Base-by-base conservation (phyloP, 768 basidiomycete species). In the Lactifluus subvellereus region DNA sequence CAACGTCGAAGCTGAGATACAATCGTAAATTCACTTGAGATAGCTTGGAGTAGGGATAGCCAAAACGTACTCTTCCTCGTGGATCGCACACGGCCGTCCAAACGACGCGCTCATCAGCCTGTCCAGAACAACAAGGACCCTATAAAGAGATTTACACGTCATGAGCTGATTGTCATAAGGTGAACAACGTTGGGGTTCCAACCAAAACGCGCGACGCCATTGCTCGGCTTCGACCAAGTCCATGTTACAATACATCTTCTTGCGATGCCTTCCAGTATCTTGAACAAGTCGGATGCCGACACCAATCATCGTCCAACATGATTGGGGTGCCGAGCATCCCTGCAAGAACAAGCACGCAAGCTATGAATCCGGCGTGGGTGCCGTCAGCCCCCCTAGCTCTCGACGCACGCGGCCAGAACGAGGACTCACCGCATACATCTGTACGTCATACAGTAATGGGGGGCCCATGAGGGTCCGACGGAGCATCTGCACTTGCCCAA, bases 131-230 rank as follows among this genome's bases (percentile, higher is more conserved):
- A 83, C 71, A 9, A 84, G 74, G 0, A 80, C 77, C 83, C 84
- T 84, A 9, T 42, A 3, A 37, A 30, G 42, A 37, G 1, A 37
- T 37, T 57, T 33, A 13, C 52, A 30, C 3, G 1, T 32, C 11
- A 54, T 47, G n/a, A 55, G 42, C 40, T 27, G n/a, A 55, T 45
- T 1, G 35, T 45, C n/a, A 6, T 27, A 37, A 38, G 18, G 20
- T 63, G 13, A 54, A 16, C 40, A 22, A 4, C 30, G 37, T n/a
- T 3, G 42, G 6, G 30, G 35, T 38, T 47, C 48, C 4, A 68
- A 82, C 84, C 84, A 87, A 67, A 86, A 86, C 8, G 80, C 82
- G 27, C 86, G 81, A 70, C 88, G 89, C 83, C 87, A 89, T 22
- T 88, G 76, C 71, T 93, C 89, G 59, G 86, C 80, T 66, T 91